These are phyloP conservation scores for Trichopus zeylanicus DNA, from an alignment of 116 monocot genomes.

Conservation along the genomic window DNA sequence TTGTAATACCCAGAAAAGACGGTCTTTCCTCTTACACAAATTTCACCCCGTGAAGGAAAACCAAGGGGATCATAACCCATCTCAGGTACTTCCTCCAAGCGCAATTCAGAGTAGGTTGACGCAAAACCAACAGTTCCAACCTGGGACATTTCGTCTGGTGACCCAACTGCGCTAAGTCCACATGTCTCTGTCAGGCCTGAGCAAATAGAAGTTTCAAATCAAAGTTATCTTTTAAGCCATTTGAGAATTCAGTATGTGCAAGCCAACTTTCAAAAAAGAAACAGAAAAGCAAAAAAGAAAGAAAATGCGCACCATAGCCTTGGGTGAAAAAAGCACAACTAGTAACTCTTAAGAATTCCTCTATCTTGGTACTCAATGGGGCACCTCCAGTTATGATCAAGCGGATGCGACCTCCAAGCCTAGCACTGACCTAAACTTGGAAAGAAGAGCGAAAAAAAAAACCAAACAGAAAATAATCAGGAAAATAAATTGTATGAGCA, in stretches of 20 bases:
- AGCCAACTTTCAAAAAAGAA: too few relatives aligned
- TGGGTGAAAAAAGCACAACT: constrained; percentile 34
- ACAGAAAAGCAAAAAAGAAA: too few relatives aligned
- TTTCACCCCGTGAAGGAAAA: background rate
- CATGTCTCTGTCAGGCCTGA: constrained; percentile 1
- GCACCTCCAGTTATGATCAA: constrained; percentile 43
- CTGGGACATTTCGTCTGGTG: background rate
- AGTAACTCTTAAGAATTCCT: constrained; percentile 48
- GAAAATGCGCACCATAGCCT: constrained; percentile 35
- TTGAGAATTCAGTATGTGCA: too few relatives aligned
- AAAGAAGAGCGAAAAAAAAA: constrained; percentile 1
- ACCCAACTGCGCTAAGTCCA: background rate
- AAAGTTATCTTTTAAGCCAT: too few relatives aligned
- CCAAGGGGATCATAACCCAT: background rate
- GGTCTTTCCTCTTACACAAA: background rate
- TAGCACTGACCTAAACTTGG: constrained; percentile 55
- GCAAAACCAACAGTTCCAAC: background rate
- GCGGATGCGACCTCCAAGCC: constrained; percentile 54
- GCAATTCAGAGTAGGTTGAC: background rate
- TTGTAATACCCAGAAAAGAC: background rate
- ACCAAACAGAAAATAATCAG: background rate
- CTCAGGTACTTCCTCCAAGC: background rate
- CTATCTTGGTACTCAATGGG: constrained; percentile 36
- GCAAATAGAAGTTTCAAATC: too few relatives aligned
- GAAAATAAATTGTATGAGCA: too few relatives aligned